These are phyloP conservation scores for Phyllosticta paracitricarpa DNA, from an alignment of 2,329 filamentous ascomycete species.

Conservation along the genomic window DNA sequence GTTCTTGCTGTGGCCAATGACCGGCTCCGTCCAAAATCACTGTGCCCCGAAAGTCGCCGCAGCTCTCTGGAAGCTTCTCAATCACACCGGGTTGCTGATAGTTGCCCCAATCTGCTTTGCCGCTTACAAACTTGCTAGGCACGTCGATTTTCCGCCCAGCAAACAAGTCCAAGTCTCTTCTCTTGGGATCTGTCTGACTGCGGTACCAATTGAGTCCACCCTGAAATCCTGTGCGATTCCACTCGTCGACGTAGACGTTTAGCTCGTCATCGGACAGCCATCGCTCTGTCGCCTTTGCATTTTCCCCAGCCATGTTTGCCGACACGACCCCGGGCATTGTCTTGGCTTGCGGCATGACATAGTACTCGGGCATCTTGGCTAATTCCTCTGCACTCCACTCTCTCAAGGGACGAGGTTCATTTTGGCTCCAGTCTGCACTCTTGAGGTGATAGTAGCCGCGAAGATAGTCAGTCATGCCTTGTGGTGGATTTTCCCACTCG, in stretches of 20 bases:
- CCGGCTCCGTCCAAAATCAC: constrained; percentile 50
- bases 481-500: constrained; percentile 39
- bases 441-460: constrained; percentile 61
- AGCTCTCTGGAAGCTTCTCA: constrained; percentile 45
- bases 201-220: constrained; percentile 60
- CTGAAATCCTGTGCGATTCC: constrained; percentile 52
- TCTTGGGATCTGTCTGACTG: constrained; percentile 42
- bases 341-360: constrained; percentile 50
- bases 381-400: constrained; percentile 49
- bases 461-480: constrained; percentile 50
- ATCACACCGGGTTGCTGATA: constrained; percentile 57
- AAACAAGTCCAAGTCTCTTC: constrained; percentile 47
- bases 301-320: constrained; percentile 44
- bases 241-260: constrained; percentile 51
- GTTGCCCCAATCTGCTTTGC: constrained; percentile 56
- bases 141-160: constrained; percentile 52
- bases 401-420: constrained; percentile 43
- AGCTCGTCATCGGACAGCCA: constrained; percentile 54
- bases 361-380: constrained; percentile 54
- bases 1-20: constrained; percentile 62
- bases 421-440: constrained; percentile 49
- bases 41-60: constrained; percentile 43
- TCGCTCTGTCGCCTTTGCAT: constrained; percentile 32
- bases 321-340: constrained; percentile 52
- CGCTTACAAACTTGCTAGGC: constrained; percentile 52